phyloP scores from a whole-genome alignment of 495 filamentous ascomycete genomes.

The Lophiostoma macrostomum region DNA sequence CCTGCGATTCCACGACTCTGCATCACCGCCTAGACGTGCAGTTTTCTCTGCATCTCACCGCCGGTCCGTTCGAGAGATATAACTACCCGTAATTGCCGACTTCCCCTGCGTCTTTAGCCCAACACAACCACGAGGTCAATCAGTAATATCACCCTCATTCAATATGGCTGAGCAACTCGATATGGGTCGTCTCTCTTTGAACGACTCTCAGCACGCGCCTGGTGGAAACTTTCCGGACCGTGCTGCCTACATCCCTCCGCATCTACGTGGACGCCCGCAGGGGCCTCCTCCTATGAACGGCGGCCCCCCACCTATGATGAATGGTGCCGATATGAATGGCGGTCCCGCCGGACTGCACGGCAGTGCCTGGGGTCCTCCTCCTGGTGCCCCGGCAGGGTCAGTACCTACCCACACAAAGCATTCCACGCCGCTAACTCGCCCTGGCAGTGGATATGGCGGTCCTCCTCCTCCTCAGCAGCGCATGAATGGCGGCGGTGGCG shows the following conservation, averaged over 20 bases:
- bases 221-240: slow-evolving; percentile 46
- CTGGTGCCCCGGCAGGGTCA: slow-evolving; percentile 43
- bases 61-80: slow-evolving; percentile 8
- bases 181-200: slow-evolving; percentile 79
- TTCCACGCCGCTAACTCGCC: background rate
- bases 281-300: slow-evolving; percentile 20
- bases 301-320: background rate
- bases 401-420: slow-evolving; percentile 28
- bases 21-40: slow-evolving; percentile 14
- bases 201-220: slow-evolving; percentile 67
- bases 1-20: slow-evolving; percentile 31
- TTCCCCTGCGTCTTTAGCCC: slow-evolving; percentile 4
- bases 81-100: slow-evolving; percentile 12
- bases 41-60: slow-evolving; percentile 21
- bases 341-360: slow-evolving; percentile 49
- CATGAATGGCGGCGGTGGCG: slow-evolving; percentile 40
- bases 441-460: slow-evolving; percentile 30
- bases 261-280: slow-evolving; percentile 66
- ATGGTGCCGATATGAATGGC: slow-evolving; percentile 42
- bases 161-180: slow-evolving; percentile 95
- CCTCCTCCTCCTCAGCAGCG: slow-evolving; percentile 24
- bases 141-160: slow-evolving; percentile 28
- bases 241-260: slow-evolving; percentile 91
- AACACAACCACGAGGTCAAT: slow-evolving; percentile 1
- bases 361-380: slow-evolving; percentile 56